phyloP scores from a whole-genome alignment of 352 stramenopile genomes.

The Phytopythium aichiense region DNA sequence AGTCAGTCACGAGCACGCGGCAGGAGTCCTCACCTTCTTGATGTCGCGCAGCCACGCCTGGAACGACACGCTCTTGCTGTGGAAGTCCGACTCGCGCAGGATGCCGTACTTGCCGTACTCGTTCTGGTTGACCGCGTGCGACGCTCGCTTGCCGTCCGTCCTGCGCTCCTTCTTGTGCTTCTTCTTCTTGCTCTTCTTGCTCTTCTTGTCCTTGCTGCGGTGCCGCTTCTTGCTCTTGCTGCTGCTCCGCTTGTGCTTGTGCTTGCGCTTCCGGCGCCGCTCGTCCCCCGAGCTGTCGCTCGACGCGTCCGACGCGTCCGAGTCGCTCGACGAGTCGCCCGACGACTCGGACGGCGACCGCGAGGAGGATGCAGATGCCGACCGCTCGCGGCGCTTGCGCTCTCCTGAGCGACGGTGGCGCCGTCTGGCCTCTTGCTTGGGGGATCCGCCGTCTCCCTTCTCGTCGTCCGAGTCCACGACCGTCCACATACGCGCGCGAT shows the following conservation, averaged over 20 bases:
- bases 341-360: conserved; percentile 16
- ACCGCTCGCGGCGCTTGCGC: conserved; percentile 13
- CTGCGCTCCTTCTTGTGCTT: conserved; percentile 31
- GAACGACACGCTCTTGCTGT: conserved; percentile 90
- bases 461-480: conserved; percentile 33
- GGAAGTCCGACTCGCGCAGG: conserved; percentile 90
- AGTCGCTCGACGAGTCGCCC: conserved; percentile 35
- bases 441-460: background rate
- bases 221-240: conserved; percentile 27
- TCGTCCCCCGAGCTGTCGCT: conserved; percentile 13
- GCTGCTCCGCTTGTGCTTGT: conserved; percentile 15
- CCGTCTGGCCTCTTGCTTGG: background rate
- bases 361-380: conserved; percentile 28
- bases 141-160: conserved; percentile 3
- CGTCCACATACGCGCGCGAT: conserved; percentile 41
- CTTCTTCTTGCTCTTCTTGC: conserved; percentile 40
- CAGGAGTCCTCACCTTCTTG: conserved; percentile 68
- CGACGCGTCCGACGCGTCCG: conserved; percentile 20
- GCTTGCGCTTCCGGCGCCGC: conserved; percentile 3
- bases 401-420: background rate
- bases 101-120: conserved; percentile 97
- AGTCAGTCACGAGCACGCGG: background rate
- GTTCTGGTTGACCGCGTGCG: conserved; percentile 80
- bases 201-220: conserved; percentile 12
- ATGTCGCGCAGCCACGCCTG: conserved; percentile 93